Percentiles rank a stretch among this genome's conserved stretches.
Conservation (phyloP, 2,329 filamentous ascomycete genomes). For the Paecilomyces sp. region DNA sequence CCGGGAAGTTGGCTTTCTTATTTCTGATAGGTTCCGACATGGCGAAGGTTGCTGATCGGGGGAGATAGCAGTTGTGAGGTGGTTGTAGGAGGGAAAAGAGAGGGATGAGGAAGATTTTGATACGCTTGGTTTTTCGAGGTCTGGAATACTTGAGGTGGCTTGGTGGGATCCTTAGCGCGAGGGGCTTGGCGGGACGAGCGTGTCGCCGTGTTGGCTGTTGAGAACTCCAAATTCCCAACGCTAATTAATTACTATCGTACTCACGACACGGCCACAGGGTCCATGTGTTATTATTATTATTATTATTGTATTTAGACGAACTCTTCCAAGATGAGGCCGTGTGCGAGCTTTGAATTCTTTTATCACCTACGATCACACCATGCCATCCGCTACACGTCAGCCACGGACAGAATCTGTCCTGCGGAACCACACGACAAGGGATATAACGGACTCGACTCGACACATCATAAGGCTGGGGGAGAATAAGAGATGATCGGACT, state of each 20-base stretch:
- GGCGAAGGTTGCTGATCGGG: conserved; percentile 8
- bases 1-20: conserved; percentile 55
- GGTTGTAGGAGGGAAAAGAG: conserved; percentile 5
- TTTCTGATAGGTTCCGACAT: conserved; percentile 66
- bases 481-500: neutral
- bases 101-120: conserved; percentile 26
- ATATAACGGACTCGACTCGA: neutral
- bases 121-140: conserved; percentile 27
- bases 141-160: conserved; percentile 21
- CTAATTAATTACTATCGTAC: conserved; percentile 19
- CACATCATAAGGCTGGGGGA: neutral
- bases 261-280: neutral
- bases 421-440: neutral
- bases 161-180: conserved; percentile 37
- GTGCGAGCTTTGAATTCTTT: neutral
- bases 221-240: conserved; percentile 17
- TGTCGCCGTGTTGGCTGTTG: conserved; percentile 19
- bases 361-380: neutral
- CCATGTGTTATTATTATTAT: too few relatives aligned
- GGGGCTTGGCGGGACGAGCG: conserved; percentile 32
- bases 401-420: neutral
- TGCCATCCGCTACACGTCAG: neutral
- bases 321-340: neutral
- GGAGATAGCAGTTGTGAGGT: neutral
- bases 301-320: too few relatives aligned